Base-by-base conservation (phyloP, 2,329 filamentous ascomycete species). In the Lomentospora prolificans region DNA sequence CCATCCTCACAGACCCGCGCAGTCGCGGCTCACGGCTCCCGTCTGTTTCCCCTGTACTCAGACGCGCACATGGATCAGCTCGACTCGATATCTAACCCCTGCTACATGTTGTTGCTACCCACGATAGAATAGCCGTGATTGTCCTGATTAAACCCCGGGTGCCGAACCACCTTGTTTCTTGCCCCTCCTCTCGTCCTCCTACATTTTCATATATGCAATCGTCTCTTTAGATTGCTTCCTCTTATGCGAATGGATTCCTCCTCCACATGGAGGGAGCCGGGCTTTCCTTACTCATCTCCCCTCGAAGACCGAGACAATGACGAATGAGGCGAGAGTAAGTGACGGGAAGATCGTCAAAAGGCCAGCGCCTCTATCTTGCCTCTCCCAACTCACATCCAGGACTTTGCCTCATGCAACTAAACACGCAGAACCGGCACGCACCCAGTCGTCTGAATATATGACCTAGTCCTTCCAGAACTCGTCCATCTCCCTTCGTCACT, bases 61-160 rank as follows among this genome's bases (percentile, higher is more conserved):
- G n/a, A n/a, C n/a, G n/a, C n/a, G n/a, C n/a, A n/a, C n/a, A n/a
- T n/a, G n/a, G n/a, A n/a, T n/a, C n/a, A n/a, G n/a, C n/a, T n/a
- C n/a, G n/a, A n/a, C n/a, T n/a, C n/a, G n/a, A n/a, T n/a, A n/a
- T n/a, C n/a, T n/a, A n/a, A n/a, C 2, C 41, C 19, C 41, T 24
- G 17, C 22, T 19, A 10, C 22, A n/a, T 25, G 6, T 17, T 12
- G 22, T 19, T 22, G 12, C 17, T 19, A 17, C 44, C 22, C 5
- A 10, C 5, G n/a, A 22, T 8, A 48, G 17, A 48, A 48, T 48
- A 48, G 44, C 44, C 44, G 44, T 48, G 3, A 48, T 48, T 48
- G 44, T 48, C 44, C 44, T 48, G 44, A 48, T 48, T 48, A 48
- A 48, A 48, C 44, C 44, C n/a, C 44, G 44, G 10, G 17, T 48